These are phyloP conservation scores for Mycena sanguinolenta DNA, from an alignment of 768 basidiomycete genomes.

Conservation along the genomic window DNA sequence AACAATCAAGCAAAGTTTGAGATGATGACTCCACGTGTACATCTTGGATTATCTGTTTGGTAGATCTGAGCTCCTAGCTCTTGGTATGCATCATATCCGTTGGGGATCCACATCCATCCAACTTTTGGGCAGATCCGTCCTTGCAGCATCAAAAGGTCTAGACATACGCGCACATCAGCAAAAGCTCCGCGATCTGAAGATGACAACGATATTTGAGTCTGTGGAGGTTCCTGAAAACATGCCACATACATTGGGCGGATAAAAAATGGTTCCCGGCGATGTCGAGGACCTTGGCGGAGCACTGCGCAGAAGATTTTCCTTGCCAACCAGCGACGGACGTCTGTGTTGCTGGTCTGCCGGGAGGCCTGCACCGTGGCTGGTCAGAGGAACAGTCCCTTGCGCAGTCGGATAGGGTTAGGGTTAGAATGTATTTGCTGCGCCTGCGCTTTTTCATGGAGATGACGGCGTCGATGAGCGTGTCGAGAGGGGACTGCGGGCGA, in stretches of 20 bases:
- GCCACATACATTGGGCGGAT: conserved; percentile 59
- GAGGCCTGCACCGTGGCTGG: conserved; percentile 45
- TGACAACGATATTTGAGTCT: conserved; percentile 17
- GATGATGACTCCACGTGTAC: too few species aligned
- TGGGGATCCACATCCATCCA: too few species aligned
- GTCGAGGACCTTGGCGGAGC: conserved; percentile 58
- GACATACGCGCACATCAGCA: conserved; percentile 47
- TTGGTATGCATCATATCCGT: too few species aligned
- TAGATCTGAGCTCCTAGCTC: too few species aligned
- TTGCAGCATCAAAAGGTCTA: conserved; percentile 22
- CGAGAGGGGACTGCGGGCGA: conserved; percentile 63
- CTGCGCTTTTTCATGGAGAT: conserved; percentile 59
- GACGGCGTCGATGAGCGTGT: conserved; percentile 62
- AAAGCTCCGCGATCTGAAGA: conserved; percentile 48
- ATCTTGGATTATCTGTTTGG: too few species aligned
- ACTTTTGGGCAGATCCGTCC: background rate
- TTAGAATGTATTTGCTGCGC: conserved; percentile 59
- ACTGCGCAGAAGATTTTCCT: conserved; percentile 50
- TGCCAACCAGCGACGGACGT: conserved; percentile 63
- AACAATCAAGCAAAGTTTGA: too few species aligned
- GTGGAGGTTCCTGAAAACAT: too few species aligned
- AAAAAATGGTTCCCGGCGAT: conserved; percentile 81
- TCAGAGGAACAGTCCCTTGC: too few species aligned
- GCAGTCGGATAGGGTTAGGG: conserved; percentile 45
- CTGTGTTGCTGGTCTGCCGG: conserved; percentile 56